phyloP scores from a whole-genome alignment of 2,329 filamentous ascomycete species.

The Diaporthe citrichinensis region DNA sequence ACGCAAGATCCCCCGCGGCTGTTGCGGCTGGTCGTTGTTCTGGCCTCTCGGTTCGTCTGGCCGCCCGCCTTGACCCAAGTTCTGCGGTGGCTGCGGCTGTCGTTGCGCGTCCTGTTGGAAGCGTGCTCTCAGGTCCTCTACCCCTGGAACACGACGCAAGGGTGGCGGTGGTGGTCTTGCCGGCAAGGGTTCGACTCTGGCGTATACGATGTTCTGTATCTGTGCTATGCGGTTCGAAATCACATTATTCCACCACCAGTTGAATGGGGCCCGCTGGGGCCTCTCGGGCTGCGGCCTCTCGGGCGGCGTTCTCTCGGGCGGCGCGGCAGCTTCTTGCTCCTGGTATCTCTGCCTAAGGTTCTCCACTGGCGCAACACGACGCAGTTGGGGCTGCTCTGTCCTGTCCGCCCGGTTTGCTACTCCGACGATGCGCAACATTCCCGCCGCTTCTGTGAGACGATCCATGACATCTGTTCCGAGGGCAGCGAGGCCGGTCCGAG shows the following conservation, averaged over 20 bases:
- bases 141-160: neutral
- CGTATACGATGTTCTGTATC: neutral
- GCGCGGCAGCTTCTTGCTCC: neutral
- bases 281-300: neutral
- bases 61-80: too few species aligned
- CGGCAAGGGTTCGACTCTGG: neutral
- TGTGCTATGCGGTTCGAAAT: neutral
- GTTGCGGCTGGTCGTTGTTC: neutral
- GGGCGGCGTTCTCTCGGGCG: neutral
- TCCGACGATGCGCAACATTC: constrained; percentile 5
- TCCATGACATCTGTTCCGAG: neutral
- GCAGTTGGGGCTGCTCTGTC: neutral
- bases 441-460: neutral
- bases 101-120: neutral
- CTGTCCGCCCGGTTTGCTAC: neutral
- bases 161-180: neutral
- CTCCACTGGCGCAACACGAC: neutral
- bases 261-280: neutral
- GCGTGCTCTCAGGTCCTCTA: neutral
- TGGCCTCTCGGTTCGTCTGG: neutral
- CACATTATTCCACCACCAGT: neutral
- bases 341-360: constrained; percentile 4
- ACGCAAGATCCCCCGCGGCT: neutral
- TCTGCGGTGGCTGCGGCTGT: neutral
- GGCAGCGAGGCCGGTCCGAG: neutral